Evolutionary conservation across 371 early-diverging fungal genomes (phyloP).

Genomic region (Zopfochytrium polystomum): DNA sequence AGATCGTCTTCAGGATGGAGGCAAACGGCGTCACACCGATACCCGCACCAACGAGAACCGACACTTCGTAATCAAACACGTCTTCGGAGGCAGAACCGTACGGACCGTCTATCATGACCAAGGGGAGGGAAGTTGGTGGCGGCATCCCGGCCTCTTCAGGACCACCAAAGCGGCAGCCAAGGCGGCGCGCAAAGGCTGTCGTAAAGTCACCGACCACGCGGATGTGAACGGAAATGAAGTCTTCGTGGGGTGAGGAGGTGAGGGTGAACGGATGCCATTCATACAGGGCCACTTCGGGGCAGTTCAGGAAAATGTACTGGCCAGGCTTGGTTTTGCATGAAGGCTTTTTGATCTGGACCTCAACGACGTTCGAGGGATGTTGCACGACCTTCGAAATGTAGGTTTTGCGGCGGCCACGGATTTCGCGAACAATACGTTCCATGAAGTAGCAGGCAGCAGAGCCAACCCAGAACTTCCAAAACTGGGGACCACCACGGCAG

Average conservation of each 20-base stretch:
- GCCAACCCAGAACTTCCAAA: constrained; percentile 79
- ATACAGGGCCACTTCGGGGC: constrained; percentile 58
- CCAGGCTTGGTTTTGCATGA: constrained; percentile 59
- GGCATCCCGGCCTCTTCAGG: constrained; percentile 38
- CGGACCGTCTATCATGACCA: constrained; percentile 80
- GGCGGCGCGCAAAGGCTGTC: constrained; percentile 58
- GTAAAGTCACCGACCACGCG: constrained; percentile 82
- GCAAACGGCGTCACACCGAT: constrained; percentile 60
- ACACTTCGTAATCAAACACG: constrained; percentile 77
- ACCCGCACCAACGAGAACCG: constrained; percentile 61
- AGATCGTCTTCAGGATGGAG: constrained; percentile 53
- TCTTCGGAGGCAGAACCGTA: constrained; percentile 85
- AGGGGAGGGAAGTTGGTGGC: constrained; percentile 48
- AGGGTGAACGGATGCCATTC: constrained; percentile 90
- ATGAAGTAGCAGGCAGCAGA: constrained; percentile 63
- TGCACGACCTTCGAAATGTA: constrained; percentile 64
- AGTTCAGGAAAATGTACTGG: constrained; percentile 65
- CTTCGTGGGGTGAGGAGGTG: constrained; percentile 79
- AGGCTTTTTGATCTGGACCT: constrained; percentile 68
- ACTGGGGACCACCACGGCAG: constrained; percentile 67
- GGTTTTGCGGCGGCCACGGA: constrained; percentile 65
- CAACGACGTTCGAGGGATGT: constrained; percentile 65
- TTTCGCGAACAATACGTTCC: constrained; percentile 72
- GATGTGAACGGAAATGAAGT: constrained; percentile 73
- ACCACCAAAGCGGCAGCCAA: constrained; percentile 62